Evolutionary conservation across 225 moss, liverwort and hornwort genomes (phyloP).

Genomic region (Takakia lepidozioides): DNA sequence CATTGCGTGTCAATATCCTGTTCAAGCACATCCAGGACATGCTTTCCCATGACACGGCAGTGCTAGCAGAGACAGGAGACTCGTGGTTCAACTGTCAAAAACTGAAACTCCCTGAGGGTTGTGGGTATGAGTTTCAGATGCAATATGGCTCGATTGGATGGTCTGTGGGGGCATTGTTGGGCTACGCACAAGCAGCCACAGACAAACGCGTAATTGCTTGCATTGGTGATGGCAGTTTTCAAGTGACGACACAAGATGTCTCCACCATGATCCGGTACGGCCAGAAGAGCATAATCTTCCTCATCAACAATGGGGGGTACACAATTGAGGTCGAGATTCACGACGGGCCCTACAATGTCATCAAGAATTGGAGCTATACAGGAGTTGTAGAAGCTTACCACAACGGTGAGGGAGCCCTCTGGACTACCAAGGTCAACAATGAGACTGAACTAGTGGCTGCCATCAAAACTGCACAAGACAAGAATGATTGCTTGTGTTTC

Average conservation of each 20-base stretch:
- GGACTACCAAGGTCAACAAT: constrained; percentile 32
- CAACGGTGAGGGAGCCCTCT: constrained; percentile 38
- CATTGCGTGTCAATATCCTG: constrained; percentile 25
- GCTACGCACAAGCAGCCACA: constrained; percentile 24
- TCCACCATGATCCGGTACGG: constrained; percentile 43
- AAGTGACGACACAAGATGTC: constrained; percentile 50
- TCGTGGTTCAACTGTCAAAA: constrained; percentile 55
- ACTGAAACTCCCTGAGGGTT: constrained; percentile 29
- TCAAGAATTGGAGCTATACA: constrained; percentile 48
- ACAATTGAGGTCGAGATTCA: constrained; percentile 55
- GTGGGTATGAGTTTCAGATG: constrained; percentile 55
- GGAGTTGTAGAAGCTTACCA: constrained; percentile 22
- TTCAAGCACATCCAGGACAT: constrained; percentile 35
- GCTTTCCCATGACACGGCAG: constrained; percentile 23
- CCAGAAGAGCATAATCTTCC: constrained; percentile 24
- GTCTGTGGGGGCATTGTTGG: constrained; percentile 39
- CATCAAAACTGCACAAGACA: constrained; percentile 10
- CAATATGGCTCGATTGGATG: constrained; percentile 50
- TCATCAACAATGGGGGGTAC: constrained; percentile 48
- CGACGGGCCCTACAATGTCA: constrained; percentile 45
- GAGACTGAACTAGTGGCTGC: constrained; percentile 20
- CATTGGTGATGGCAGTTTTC: constrained; percentile 51
- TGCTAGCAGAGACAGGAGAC: constrained; percentile 47
- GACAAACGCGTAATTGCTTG: constrained; percentile 32
- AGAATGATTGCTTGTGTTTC: constrained; percentile 26